Conservation (phyloP, 805 yeast species). For the Teunomyces barrocoloradensis region DNA sequence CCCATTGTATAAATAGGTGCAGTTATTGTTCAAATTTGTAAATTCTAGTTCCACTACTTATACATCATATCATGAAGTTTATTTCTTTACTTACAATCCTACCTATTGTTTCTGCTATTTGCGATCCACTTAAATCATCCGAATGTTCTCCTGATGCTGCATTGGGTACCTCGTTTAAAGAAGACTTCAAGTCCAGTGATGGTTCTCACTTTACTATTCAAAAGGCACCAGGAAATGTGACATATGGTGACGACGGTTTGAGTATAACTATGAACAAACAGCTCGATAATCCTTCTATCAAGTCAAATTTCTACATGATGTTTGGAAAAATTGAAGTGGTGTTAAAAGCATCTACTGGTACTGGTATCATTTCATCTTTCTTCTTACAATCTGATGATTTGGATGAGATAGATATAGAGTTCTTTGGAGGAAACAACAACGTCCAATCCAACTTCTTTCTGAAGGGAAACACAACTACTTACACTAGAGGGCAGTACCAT, state of each 20-base stretch:
- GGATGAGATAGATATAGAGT: conserved; percentile 17
- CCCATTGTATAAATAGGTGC: neutral
- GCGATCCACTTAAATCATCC: conserved; percentile 27
- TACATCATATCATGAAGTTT: neutral
- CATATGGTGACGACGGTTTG: conserved; percentile 10
- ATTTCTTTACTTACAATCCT: neutral
- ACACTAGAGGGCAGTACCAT: conserved; percentile 15
- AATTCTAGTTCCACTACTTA: neutral
- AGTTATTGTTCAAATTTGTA: neutral
- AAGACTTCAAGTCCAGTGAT: conserved; percentile 18
- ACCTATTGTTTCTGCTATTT: conserved; percentile 11
- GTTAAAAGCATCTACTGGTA: conserved; percentile 14
- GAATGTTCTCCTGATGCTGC: conserved; percentile 31
- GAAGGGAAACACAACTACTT: conserved; percentile 13
- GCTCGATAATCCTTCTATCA: conserved; percentile 14
- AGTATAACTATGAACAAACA: conserved; percentile 11
- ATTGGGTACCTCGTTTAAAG: conserved; percentile 27
- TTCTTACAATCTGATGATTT: conserved; percentile 15
- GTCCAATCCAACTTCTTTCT: conserved; percentile 15
- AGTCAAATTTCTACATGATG: conserved; percentile 16
- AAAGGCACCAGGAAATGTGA: conserved; percentile 8
- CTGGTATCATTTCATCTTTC: conserved; percentile 13
- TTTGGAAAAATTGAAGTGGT: conserved; percentile 15
- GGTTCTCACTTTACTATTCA: conserved; percentile 10
- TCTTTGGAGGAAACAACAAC: conserved; percentile 15